Conservation (phyloP, 257 asterid genomes). For the Solanum chiquidenum region DNA sequence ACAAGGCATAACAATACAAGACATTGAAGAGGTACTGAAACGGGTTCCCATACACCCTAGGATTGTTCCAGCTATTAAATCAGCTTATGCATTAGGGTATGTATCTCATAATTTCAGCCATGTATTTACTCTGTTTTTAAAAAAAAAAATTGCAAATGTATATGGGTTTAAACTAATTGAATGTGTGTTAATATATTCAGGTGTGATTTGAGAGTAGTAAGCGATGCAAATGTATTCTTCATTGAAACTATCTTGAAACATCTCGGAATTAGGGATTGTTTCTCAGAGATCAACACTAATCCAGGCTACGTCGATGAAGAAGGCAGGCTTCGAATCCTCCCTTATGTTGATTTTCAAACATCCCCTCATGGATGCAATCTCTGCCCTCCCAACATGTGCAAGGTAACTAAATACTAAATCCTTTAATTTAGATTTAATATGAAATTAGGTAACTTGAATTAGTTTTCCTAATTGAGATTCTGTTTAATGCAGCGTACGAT, state of each 20-base stretch:
- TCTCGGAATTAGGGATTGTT: not conserved
- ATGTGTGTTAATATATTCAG: not conserved
- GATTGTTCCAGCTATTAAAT: constrained; percentile 27
- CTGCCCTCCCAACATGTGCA: constrained; percentile 49
- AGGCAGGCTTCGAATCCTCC: constrained; percentile 13
- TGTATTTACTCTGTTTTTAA: not conserved
- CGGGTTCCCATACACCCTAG: constrained; percentile 28
- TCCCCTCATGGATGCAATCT: constrained; percentile 31
- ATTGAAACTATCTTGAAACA: constrained; percentile 14
- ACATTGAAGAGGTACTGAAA: constrained; percentile 28
- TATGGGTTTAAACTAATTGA: not conserved
- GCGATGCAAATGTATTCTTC: constrained; percentile 13
- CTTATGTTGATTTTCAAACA: constrained; percentile 7
- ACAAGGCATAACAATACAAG: not conserved
- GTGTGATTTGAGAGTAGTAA: constrained; percentile 13
- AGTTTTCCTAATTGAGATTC: not conserved
- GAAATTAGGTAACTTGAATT: not conserved
- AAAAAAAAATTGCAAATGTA: too few relatives aligned
- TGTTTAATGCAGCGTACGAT: constrained; percentile 38
- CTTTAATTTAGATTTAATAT: not conserved
- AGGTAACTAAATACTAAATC: constrained; percentile 9
- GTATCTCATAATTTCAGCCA: not conserved
- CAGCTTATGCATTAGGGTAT: constrained; percentile 37
- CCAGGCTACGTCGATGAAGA: constrained; percentile 5
- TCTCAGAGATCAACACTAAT: constrained; percentile 4